phyloP scores from a whole-genome alignment of 2,329 filamentous ascomycete species.

The Dactylonectria estremocensis region DNA sequence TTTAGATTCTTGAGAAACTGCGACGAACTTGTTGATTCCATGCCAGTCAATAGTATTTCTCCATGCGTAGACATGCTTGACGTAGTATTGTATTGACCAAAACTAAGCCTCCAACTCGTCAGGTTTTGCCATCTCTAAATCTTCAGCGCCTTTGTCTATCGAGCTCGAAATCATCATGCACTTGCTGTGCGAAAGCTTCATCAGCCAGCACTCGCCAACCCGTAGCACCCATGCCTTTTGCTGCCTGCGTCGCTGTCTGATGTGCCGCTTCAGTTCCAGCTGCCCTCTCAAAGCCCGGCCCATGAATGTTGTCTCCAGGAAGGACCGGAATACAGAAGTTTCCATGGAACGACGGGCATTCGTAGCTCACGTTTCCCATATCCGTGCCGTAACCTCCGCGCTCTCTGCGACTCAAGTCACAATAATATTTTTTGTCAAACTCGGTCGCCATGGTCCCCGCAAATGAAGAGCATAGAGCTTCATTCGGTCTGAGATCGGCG shows the following conservation, averaged over 20 bases:
- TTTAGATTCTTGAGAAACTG: too few relatives aligned
- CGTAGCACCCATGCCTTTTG: constrained; percentile 1
- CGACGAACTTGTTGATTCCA: too few relatives aligned
- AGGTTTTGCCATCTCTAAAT: too few relatives aligned
- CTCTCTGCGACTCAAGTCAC: constrained; percentile 1
- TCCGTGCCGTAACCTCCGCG: constrained; percentile 12
- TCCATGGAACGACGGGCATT: constrained; percentile 18
- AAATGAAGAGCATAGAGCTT: constrained; percentile 6
- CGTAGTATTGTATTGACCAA: too few relatives aligned
- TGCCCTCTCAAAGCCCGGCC: neutral
- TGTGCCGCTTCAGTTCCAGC: constrained; percentile 5
- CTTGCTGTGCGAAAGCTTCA: neutral
- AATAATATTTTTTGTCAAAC: constrained; percentile 6
- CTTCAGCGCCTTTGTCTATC: neutral
- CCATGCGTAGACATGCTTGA: too few relatives aligned
- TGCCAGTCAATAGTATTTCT: too few relatives aligned
- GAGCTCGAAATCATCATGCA: neutral
- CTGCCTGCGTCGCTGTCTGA: neutral
- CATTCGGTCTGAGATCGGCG: constrained; percentile 14
- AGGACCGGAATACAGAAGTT: constrained; percentile 5
- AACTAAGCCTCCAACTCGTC: too few relatives aligned
- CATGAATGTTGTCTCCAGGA: constrained; percentile 16
- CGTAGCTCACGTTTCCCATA: constrained; percentile 21
- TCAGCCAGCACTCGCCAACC: constrained; percentile 11
- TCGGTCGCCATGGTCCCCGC: neutral